Evolutionary conservation across 2,329 filamentous ascomycete species (phyloP).

Genomic region (Cercospora beticola): DNA sequence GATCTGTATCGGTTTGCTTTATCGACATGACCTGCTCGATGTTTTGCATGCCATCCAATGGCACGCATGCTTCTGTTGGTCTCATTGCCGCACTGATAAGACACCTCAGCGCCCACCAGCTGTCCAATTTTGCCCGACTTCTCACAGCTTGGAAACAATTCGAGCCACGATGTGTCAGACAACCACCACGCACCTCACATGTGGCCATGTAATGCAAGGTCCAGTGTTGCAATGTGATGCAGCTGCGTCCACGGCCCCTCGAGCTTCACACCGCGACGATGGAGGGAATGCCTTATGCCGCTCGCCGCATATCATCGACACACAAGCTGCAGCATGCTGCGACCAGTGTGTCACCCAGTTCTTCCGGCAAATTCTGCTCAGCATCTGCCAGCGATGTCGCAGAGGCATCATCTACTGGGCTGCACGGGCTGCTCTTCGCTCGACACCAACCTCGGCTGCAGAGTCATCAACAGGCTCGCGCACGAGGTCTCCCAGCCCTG

Average conservation of each 20-base stretch:
- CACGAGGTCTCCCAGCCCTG: neutral
- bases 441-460: constrained; percentile 1
- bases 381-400: constrained; percentile 22
- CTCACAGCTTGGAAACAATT: neutral
- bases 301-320: constrained; percentile 1
- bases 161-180: constrained; percentile 22
- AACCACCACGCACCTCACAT: constrained; percentile 22
- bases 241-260: constrained; percentile 6
- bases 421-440: constrained; percentile 16
- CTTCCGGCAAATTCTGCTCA: constrained; percentile 15
- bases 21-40: neutral
- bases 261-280: constrained; percentile 16
- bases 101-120: neutral
- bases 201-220: constrained; percentile 22
- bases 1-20: neutral
- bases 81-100: neutral
- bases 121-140: neutral
- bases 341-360: constrained; percentile 22
- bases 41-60: neutral
- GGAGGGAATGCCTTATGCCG: constrained; percentile 18
- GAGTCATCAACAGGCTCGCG: neutral
- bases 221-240: constrained; percentile 22
- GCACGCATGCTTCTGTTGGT: neutral
- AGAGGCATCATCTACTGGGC: constrained; percentile 13
- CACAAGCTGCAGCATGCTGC: constrained; percentile 24